Evolutionary conservation across 192 early-diverging fungal species (phyloP).

Genomic region (Podila epicladia): DNA sequence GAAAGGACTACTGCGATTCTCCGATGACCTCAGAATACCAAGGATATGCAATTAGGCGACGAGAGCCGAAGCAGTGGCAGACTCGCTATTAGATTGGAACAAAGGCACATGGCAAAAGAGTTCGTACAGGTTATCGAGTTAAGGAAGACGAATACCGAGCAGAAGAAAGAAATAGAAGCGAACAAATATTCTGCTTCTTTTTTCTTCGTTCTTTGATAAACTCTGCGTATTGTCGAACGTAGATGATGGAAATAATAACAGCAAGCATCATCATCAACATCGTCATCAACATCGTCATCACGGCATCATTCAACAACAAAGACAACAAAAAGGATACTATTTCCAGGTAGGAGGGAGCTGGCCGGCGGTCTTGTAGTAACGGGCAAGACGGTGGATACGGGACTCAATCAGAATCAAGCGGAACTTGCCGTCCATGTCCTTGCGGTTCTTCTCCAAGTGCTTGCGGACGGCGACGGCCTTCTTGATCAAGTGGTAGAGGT

Average conservation of each 20-base stretch:
- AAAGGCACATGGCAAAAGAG: constrained; percentile 8
- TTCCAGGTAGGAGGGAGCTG: constrained; percentile 98
- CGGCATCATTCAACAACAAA: constrained; percentile 7
- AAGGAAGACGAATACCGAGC: constrained; percentile 25
- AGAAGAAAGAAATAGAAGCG: constrained; percentile 22
- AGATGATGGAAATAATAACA: constrained; percentile 7
- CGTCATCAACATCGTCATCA: constrained; percentile 3
- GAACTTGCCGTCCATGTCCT: constrained; percentile 99
- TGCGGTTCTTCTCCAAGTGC: constrained; percentile 99
- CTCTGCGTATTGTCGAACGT: background rate
- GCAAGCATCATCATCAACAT: background rate
- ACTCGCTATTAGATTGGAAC: constrained; percentile 66
- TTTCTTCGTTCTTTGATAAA: background rate
- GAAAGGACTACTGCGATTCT: too few species aligned
- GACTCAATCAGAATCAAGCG: constrained; percentile 98
- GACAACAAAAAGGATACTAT: constrained; percentile 78
- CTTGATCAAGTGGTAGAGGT: constrained; percentile 99
- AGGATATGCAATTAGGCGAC: constrained; percentile 68
- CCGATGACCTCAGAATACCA: too few species aligned
- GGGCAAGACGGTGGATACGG: constrained; percentile 96
- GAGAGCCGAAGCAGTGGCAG: constrained; percentile 83
- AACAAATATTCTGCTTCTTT: background rate
- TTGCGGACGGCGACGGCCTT: constrained; percentile 99
- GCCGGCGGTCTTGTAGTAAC: constrained; percentile 98
- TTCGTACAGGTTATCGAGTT: constrained; percentile 18